A percentile compares a stretch with the other conserved stretches of the same genome.
These are phyloP conservation scores for Nakataea oryzae DNA, from an alignment of 2,329 filamentous ascomycete species.

Conservation along the genomic window DNA sequence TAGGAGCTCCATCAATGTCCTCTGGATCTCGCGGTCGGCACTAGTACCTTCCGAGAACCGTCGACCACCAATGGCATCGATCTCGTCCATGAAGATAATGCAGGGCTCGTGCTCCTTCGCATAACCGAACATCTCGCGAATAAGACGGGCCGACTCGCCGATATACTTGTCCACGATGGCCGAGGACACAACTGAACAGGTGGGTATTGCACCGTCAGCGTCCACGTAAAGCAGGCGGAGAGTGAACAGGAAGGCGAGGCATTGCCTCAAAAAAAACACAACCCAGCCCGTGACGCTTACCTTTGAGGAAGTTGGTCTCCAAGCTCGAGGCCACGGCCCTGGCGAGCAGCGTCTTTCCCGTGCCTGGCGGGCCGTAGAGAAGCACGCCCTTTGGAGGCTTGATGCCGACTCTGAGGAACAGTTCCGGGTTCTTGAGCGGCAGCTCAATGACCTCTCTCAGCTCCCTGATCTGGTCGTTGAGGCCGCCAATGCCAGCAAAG, in stretches of 20 bases:
- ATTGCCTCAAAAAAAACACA: not conserved
- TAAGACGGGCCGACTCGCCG: conserved; percentile 91
- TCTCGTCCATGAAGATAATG: conserved; percentile 99
- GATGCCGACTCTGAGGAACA: conserved; percentile 94
- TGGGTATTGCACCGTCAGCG: not conserved
- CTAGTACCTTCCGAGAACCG: conserved; percentile 96
- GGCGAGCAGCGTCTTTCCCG: conserved; percentile 90
- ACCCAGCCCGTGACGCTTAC: conserved; percentile 32
- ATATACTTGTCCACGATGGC: conserved; percentile 99
- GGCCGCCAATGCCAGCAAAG: conserved; percentile 92
- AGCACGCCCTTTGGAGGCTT: conserved; percentile 97
- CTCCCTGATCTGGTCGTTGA: conserved; percentile 98
- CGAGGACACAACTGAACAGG: conserved; percentile 73
- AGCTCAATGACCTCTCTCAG: conserved; percentile 95
- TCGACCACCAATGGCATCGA: conserved; percentile 94
- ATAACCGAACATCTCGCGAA: conserved; percentile 99
- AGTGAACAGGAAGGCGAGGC: not conserved
- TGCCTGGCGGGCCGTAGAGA: conserved; percentile 91
- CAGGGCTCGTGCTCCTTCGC: conserved; percentile 99
- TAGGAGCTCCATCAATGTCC: conserved; percentile 95
- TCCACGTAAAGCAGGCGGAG: not conserved
- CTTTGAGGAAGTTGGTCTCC: conserved; percentile 97
- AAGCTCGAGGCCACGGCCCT: conserved; percentile 91
- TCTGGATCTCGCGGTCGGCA: conserved; percentile 94
- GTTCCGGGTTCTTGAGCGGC: conserved; percentile 95